Evolutionary conservation across 805 yeast species (phyloP).

Genomic region (Ogataea pini): DNA sequence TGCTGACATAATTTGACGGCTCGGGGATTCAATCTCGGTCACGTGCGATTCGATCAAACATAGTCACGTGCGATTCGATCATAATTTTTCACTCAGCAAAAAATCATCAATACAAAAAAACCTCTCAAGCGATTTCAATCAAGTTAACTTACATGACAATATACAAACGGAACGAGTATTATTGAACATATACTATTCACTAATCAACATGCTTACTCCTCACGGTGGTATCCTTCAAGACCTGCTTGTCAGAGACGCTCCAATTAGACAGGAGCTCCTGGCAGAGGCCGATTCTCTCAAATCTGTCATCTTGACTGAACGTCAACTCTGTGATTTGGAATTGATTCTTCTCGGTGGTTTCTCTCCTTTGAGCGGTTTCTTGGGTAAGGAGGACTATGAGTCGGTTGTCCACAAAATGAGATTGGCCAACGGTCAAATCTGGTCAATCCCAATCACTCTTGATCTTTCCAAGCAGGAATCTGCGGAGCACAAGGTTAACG

Average conservation of each 20-base stretch:
- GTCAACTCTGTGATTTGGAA: constrained; percentile 93
- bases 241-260: constrained; percentile 76
- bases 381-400: constrained; percentile 65
- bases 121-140: not conserved
- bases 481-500: constrained; percentile 52
- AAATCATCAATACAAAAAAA: not conserved
- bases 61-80: constrained; percentile 4
- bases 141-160: not conserved
- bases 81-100: constrained; percentile 5
- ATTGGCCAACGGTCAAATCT: constrained; percentile 71
- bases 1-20: not conserved
- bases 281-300: constrained; percentile 56
- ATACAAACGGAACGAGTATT: not conserved
- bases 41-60: no score
- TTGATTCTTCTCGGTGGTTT: constrained; percentile 92
- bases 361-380: constrained; percentile 75
- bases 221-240: constrained; percentile 94
- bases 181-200: not conserved
- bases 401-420: constrained; percentile 70
- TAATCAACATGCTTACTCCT: constrained; percentile 62
- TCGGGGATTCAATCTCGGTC: constrained; percentile 4
- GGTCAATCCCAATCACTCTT: constrained; percentile 92
- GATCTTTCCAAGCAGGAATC: constrained; percentile 60
- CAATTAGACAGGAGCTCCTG: constrained; percentile 54
- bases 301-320: constrained; percentile 63